Percentiles rank a stretch among this genome's conserved stretches.
Evolutionary conservation across 2,329 filamentous ascomycete species (phyloP).

Genomic region (Pseudogymnoascus sp.): DNA sequence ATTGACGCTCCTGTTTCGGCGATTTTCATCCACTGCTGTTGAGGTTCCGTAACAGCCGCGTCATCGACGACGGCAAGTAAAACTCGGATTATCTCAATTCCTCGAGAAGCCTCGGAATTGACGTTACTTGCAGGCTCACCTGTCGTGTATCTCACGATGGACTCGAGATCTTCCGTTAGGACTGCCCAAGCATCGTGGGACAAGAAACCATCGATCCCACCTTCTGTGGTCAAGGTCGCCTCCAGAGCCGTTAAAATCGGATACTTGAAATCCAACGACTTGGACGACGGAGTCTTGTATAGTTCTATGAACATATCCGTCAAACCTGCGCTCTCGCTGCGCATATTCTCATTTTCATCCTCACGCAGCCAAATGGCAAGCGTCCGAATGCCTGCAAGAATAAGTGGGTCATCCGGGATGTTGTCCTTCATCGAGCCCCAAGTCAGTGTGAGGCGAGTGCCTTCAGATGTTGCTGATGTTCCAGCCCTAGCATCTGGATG

Average conservation of each 20-base stretch:
- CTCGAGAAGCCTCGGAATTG: conserved; percentile 34
- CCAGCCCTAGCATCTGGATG: conserved; percentile 46
- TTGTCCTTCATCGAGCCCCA: conserved; percentile 48
- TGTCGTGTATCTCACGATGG: conserved; percentile 32
- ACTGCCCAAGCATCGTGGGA: conserved; percentile 45
- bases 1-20: conserved; percentile 41
- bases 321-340: conserved; percentile 41
- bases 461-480: conserved; percentile 36
- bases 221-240: conserved; percentile 41
- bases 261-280: conserved; percentile 43
- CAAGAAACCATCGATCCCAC: conserved; percentile 32
- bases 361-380: conserved; percentile 61
- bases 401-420: conserved; percentile 44
- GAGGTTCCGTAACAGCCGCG: conserved; percentile 32
- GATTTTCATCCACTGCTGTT: conserved; percentile 49
- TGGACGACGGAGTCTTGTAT: conserved; percentile 34
- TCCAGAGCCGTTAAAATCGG: conserved; percentile 52
- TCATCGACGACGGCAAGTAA: conserved; percentile 44
- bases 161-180: conserved; percentile 41
- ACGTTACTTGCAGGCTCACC: conserved; percentile 7
- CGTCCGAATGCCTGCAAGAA: conserved; percentile 48
- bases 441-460: conserved; percentile 39
- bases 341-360: conserved; percentile 52
- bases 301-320: conserved; percentile 56
- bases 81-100: conserved; percentile 47